Evolutionary conservation across 2,329 filamentous ascomycete genomes (phyloP), one percentile per base, ranked within the genome.

Genomic region (Aureobasidium lini): DNA sequence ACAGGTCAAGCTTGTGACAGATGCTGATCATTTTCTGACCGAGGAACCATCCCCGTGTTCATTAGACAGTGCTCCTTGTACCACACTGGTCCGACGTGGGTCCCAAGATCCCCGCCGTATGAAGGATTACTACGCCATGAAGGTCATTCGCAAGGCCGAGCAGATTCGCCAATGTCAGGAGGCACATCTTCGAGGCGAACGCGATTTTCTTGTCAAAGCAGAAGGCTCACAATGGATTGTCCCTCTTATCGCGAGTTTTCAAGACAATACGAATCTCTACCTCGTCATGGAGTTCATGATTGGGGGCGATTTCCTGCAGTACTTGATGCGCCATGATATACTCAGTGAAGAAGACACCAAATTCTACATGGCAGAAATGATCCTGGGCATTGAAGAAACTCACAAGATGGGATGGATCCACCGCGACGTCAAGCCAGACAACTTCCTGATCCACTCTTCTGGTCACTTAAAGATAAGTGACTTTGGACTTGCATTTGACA

Each of bases 201-300:
- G 93, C 64, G 94, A 97, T 67, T 95, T 97, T 64, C 80, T 99
- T 7, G 90, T 96, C 29, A 85, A 88, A 6, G 92, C 91, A 1
- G 89, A 94, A 70, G 88, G 86, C n/a, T 95, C 90, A 5, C 82
- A 82, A 62, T 97, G 92, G 93, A 85, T 96, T 48, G 89, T 97
- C 2, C 89, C 92, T 0, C 77, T 99, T 37, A 82, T 96, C 53
- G 81, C 89, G 52, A 94, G 90, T 68, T 97, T 97, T 64, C 90
- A 97, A 71, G 94, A 97, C 70, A 77, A 82, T 37, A 81, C 83
- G 43, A 90, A 89, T 66, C 79, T 99, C 6, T 97, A 97, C 67
- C 83, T 99, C 6, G 88, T 96, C 56, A 96, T 97, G 91, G 92
- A 97, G 61, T 99, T 95, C 70, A 96, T 96, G 90, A 87, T 95